Percentiles rank a stretch among this genome's conserved stretches.
These are phyloP conservation scores for Zarea fungicola DNA, from an alignment of 2,329 filamentous ascomycete genomes.

Conservation along the genomic window DNA sequence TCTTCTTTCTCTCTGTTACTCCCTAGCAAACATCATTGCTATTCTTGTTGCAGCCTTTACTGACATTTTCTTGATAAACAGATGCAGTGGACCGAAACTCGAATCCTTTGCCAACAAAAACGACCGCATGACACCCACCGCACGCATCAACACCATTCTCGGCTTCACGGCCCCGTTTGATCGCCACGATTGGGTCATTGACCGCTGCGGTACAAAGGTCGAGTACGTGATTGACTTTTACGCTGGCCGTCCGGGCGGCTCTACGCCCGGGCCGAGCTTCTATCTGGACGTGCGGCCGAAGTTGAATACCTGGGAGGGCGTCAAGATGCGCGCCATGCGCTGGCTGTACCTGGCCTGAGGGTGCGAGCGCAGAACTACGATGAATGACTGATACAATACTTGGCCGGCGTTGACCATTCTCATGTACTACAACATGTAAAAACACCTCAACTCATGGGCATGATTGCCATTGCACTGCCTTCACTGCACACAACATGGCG, in stretches of 20 bases:
- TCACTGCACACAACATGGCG: not conserved
- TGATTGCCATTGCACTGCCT: too few species aligned
- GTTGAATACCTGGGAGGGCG: constrained; percentile 61
- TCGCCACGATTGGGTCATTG: constrained; percentile 94
- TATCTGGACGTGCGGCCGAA: constrained; percentile 65
- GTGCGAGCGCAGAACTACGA: not conserved
- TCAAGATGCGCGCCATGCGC: constrained; percentile 58
- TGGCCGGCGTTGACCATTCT: not conserved
- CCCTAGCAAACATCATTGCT: not conserved
- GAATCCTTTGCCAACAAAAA: constrained; percentile 76
- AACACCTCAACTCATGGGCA: not conserved
- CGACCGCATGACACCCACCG: constrained; percentile 69
- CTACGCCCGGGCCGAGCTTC: constrained; percentile 47
- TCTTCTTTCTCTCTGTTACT: not conserved
- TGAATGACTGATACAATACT: not conserved
- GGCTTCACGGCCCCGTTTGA: constrained; percentile 95
- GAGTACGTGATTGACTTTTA: constrained; percentile 99
- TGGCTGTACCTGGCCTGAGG: constrained; percentile 44
- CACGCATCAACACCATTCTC: constrained; percentile 72
- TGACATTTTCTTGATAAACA: constrained; percentile 12
- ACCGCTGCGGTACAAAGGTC: constrained; percentile 76
- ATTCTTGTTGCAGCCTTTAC: not conserved
- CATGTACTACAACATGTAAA: constrained; percentile 9
- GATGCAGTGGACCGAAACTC: constrained; percentile 70
- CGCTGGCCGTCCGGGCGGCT: constrained; percentile 53